Evolutionary conservation across 2,329 filamentous ascomycete genomes (phyloP).

Genomic region (Arthrobotrys entomopaga): DNA sequence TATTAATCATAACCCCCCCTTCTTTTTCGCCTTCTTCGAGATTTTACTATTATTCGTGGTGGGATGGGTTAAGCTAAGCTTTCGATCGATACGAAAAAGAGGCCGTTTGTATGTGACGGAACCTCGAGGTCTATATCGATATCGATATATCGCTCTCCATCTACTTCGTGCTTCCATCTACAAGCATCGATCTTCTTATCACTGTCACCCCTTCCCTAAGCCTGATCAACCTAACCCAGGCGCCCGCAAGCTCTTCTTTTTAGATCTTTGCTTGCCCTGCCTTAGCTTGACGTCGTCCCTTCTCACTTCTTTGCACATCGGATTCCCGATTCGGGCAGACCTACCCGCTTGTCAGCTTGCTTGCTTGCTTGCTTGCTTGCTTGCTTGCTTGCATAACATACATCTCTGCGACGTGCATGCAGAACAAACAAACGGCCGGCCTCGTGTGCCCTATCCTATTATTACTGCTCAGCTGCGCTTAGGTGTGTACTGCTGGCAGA

Average conservation of each 20-base stretch:
- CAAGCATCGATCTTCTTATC: too few relatives aligned
- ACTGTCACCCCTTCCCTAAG: too few relatives aligned
- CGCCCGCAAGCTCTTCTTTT: neutral
- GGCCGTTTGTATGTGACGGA: too few relatives aligned
- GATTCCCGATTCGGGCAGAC: constrained; percentile 9
- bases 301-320: constrained; percentile 18
- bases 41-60: neutral
- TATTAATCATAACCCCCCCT: constrained; percentile 28
- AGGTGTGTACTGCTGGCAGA: neutral
- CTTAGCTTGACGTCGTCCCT: constrained; percentile 11
- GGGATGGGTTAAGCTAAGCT: too few relatives aligned
- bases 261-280: constrained; percentile 21
- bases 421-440: too few relatives aligned
- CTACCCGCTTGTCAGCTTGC: neutral
- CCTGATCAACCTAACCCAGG: neutral
- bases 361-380: constrained; percentile 1
- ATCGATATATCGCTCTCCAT: too few relatives aligned
- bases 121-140: too few relatives aligned
- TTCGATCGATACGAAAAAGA: too few relatives aligned
- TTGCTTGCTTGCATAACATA: constrained; percentile 3
- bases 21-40: neutral
- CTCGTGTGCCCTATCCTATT: neutral
- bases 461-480: constrained; percentile 15
- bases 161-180: too few relatives aligned
- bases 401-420: too few relatives aligned